Conservation (phyloP, 176 grass and related monocot genomes). For the Carex myosuroides region DNA sequence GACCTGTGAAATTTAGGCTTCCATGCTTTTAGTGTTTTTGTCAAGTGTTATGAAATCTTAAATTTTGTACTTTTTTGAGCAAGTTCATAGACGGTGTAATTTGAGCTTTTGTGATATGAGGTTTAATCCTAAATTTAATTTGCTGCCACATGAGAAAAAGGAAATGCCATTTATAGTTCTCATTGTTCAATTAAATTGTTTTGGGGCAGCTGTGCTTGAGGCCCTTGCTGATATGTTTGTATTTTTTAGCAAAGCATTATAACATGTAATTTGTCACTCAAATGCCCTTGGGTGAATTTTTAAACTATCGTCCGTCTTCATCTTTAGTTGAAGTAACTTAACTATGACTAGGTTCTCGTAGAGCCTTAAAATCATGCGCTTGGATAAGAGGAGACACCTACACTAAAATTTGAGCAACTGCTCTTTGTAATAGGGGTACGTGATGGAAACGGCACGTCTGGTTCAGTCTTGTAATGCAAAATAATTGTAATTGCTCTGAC, state of each 20-base stretch:
- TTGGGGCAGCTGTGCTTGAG: background rate
- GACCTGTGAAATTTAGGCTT: conserved; percentile 8
- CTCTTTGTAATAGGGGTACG: too few relatives aligned
- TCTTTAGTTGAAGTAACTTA: too few relatives aligned
- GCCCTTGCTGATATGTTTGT: too few relatives aligned
- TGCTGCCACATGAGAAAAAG: background rate
- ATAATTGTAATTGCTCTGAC: background rate
- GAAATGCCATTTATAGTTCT: background rate
- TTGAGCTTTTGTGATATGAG: background rate
- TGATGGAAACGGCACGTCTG: too few relatives aligned
- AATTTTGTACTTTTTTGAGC: conserved; percentile 15
- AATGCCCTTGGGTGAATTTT: too few relatives aligned
- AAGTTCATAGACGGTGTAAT: conserved; percentile 4
- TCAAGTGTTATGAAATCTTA: conserved; percentile 6
- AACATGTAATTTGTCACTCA: too few relatives aligned
- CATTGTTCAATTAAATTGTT: background rate
- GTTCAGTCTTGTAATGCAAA: background rate
- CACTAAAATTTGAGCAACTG: too few relatives aligned
- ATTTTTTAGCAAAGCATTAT: too few relatives aligned
- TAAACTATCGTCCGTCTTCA: too few relatives aligned
- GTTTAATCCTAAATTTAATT: background rate
- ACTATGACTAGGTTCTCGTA: too few relatives aligned
- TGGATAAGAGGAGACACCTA: too few relatives aligned
- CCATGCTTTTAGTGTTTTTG: background rate
- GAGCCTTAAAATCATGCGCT: too few relatives aligned